A percentile compares a stretch with the other conserved stretches of the same genome.
Evolutionary conservation across 345 rosid species (phyloP).

Genomic region (Sonneratia caseolaris): DNA sequence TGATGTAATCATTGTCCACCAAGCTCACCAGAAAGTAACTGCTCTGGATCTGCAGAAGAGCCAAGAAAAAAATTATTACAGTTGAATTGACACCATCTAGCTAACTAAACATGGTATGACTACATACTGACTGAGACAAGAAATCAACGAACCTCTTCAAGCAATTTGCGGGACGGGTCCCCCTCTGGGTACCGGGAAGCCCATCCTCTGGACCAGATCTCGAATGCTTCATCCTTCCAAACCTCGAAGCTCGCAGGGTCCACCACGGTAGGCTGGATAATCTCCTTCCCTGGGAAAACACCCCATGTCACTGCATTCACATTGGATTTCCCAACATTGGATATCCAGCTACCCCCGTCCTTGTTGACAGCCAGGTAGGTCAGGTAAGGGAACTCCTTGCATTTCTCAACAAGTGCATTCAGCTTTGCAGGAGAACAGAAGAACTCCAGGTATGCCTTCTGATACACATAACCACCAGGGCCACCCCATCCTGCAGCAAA

Average conservation of each 20-base stretch:
- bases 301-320: slow-evolving; percentile 99
- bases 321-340: slow-evolving; percentile 36
- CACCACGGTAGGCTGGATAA: slow-evolving; percentile 88
- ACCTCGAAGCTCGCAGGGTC: slow-evolving; percentile 89
- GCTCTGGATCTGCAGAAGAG: slow-evolving; percentile 59
- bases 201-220: slow-evolving; percentile 88
- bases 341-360: slow-evolving; percentile 41
- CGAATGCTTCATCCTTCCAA: slow-evolving; percentile 99
- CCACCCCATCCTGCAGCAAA: slow-evolving; percentile 82
- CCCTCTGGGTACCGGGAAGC: slow-evolving; percentile 65
- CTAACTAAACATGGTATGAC: neutral
- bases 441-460: slow-evolving; percentile 92
- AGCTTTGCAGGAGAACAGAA: slow-evolving; percentile 79
- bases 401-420: slow-evolving; percentile 47
- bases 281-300: slow-evolving; percentile 83
- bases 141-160: slow-evolving; percentile 47
- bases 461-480: slow-evolving; percentile 88
- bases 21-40: slow-evolving; percentile 79
- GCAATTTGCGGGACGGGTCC: slow-evolving; percentile 51
- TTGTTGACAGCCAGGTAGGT: slow-evolving; percentile 72
- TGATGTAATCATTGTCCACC: slow-evolving; percentile 73
- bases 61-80: neutral
- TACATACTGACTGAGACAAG: neutral
- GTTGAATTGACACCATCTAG: neutral
- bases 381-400: slow-evolving; percentile 48